A percentile compares a stretch with the other conserved stretches of the same genome.
These are phyloP conservation scores for Neospermospora avenae DNA, from an alignment of 2,329 filamentous ascomycete species.

Conservation along the genomic window DNA sequence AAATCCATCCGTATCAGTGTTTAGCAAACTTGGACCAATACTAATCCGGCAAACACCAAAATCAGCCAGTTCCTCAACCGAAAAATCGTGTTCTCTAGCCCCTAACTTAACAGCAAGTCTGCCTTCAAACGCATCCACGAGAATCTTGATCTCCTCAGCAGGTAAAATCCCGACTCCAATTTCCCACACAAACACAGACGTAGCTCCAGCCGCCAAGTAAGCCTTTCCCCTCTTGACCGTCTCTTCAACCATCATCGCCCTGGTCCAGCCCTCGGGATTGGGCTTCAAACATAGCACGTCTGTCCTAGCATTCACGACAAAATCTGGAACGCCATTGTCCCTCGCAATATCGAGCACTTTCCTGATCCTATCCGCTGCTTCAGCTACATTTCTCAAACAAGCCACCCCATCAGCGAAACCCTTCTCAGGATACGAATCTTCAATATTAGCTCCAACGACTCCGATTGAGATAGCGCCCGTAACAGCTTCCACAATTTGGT, in stretches of 20 bases:
- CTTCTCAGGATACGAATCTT: conserved; percentile 45
- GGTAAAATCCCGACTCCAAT: conserved; percentile 38
- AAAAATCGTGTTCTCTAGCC: conserved; percentile 39
- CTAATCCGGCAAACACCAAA: conserved; percentile 55
- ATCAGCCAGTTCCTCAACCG: conserved; percentile 42
- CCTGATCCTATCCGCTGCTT: conserved; percentile 47
- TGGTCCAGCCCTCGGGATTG: conserved; percentile 27
- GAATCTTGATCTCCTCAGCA: conserved; percentile 43
- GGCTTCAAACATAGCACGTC: conserved; percentile 46
- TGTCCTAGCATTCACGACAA: conserved; percentile 56
- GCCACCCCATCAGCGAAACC: conserved; percentile 9
- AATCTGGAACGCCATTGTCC: conserved; percentile 49
- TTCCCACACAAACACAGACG: conserved; percentile 61
- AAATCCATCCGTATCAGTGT: conserved; percentile 37
- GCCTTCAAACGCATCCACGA: conserved; percentile 49
- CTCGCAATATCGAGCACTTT: conserved; percentile 42
- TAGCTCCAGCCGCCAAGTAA: conserved; percentile 57
- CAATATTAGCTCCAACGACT: conserved; percentile 56
- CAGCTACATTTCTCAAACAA: conserved; percentile 38
- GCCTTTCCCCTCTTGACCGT: conserved; percentile 51
- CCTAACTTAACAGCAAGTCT: conserved; percentile 47
- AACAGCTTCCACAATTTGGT: conserved; percentile 44
- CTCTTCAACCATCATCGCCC: conserved; percentile 30
- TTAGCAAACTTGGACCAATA: conserved; percentile 48
- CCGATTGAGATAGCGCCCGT: conserved; percentile 46